These are phyloP conservation scores for Alternaria ventricosa DNA, from an alignment of 2,329 filamentous ascomycete genomes.

Conservation along the genomic window DNA sequence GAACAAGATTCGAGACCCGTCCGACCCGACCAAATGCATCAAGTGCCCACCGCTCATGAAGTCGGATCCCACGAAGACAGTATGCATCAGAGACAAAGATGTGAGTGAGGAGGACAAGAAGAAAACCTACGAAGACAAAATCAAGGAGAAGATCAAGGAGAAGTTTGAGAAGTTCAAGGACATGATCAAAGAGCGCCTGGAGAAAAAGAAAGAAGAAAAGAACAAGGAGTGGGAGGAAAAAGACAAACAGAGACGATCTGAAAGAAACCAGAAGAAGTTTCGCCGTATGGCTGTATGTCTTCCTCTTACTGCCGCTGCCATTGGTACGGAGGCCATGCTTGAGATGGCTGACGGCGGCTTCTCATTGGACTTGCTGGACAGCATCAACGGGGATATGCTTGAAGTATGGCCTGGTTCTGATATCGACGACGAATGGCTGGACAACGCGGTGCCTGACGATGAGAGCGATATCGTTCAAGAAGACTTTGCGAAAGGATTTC, in stretches of 20 bases:
- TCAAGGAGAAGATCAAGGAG: constrained; percentile 9
- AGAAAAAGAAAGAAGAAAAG: constrained; percentile 7
- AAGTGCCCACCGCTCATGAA: constrained; percentile 13
- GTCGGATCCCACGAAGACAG: constrained; percentile 6
- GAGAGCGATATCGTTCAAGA: constrained; percentile 6
- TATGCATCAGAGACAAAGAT: constrained; percentile 13
- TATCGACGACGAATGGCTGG: constrained; percentile 10
- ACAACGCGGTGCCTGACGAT: constrained; percentile 6
- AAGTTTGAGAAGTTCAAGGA: not conserved
- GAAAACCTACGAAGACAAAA: constrained; percentile 5
- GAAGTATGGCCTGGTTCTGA: constrained; percentile 11
- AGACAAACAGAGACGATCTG: constrained; percentile 6
- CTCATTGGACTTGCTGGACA: constrained; percentile 10
- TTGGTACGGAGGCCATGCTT: constrained; percentile 14
- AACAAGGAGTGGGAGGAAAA: constrained; percentile 13
- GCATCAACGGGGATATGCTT: constrained; percentile 13
- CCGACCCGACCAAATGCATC: constrained; percentile 10
- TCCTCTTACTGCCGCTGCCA: constrained; percentile 9
- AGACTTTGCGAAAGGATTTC: constrained; percentile 8
- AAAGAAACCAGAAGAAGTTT: constrained; percentile 9
- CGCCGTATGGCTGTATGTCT: constrained; percentile 11
- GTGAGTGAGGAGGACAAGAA: constrained; percentile 10
- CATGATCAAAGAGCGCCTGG: not conserved
- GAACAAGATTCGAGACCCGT: constrained; percentile 10
- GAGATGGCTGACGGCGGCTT: constrained; percentile 15